Conservation (phyloP, 768 basidiomycete genomes). For the Lactarius sanguifluus region DNA sequence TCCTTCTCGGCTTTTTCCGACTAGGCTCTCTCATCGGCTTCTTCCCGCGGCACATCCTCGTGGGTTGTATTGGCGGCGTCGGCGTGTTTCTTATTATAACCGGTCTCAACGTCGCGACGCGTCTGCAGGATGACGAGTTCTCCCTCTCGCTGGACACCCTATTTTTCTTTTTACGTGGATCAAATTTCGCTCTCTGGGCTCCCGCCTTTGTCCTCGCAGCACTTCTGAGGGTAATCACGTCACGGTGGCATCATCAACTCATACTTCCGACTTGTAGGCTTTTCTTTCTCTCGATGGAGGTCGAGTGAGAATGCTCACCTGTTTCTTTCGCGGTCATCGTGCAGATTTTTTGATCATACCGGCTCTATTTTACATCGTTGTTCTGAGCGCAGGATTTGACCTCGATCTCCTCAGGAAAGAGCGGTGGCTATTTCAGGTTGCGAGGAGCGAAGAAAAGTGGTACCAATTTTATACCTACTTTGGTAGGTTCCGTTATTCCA, state of each 20-base stretch:
- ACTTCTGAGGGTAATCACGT: conserved; percentile 75
- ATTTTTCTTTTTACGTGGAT: conserved; percentile 61
- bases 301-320: neutral
- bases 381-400: conserved; percentile 60
- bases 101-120: conserved; percentile 82
- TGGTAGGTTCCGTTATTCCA: conserved; percentile 45
- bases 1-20: conserved; percentile 79
- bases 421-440: conserved; percentile 90
- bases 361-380: conserved; percentile 77
- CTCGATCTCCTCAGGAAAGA: conserved; percentile 55
- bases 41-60: conserved; percentile 94
- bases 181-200: conserved; percentile 74
- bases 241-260: conserved; percentile 79
- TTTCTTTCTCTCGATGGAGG: conserved; percentile 29
- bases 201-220: conserved; percentile 77
- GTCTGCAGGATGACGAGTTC: conserved; percentile 78
- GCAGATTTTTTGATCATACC: conserved; percentile 82
- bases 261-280: conserved; percentile 84
- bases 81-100: conserved; percentile 91
- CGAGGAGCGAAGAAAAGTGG: conserved; percentile 54
- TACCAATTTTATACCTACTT: conserved; percentile 83
- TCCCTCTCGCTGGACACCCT: conserved; percentile 63
- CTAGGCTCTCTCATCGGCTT: conserved; percentile 89
- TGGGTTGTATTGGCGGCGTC: conserved; percentile 97
- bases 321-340: neutral